phyloP scores from a whole-genome alignment of 306 rosid species.

The Pachyrhizus erosus region DNA sequence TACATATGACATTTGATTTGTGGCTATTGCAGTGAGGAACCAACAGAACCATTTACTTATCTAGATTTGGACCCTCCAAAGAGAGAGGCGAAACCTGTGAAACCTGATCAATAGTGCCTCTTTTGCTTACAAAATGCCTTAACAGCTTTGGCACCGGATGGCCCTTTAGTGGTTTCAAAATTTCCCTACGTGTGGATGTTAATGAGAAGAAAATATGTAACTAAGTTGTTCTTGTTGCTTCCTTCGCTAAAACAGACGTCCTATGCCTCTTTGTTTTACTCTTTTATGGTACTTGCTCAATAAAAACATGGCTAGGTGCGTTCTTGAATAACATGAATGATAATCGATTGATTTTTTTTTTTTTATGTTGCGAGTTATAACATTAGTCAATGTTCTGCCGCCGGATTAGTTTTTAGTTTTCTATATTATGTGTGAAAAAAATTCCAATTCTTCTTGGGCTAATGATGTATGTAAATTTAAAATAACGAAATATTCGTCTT shows the following conservation, averaged over 20 bases:
- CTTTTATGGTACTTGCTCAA: slow-evolving; percentile 38
- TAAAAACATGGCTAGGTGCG: slow-evolving; percentile 23
- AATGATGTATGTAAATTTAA: background rate
- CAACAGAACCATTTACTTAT: slow-evolving; percentile 80
- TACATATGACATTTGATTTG: slow-evolving; percentile 31
- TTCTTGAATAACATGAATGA: slow-evolving; percentile 10
- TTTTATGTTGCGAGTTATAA: too few relatives aligned
- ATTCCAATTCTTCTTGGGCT: background rate
- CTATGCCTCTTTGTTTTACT: slow-evolving; percentile 7
- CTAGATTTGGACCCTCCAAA: slow-evolving; percentile 79
- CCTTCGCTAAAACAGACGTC: slow-evolving; percentile 25
- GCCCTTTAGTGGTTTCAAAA: slow-evolving; percentile 32
- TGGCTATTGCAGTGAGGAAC: slow-evolving; percentile 81
- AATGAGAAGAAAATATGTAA: slow-evolving; percentile 12
- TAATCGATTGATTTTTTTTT: background rate
- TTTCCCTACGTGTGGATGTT: background rate
- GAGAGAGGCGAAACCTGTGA: slow-evolving; percentile 65
- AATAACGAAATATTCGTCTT: background rate
- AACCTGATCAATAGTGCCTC: slow-evolving; percentile 60
- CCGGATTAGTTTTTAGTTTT: background rate
- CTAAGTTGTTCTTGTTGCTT: background rate
- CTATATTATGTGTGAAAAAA: background rate
- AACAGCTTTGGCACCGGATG: slow-evolving; percentile 7
- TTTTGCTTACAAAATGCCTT: slow-evolving; percentile 16
- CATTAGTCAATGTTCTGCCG: background rate